Evolutionary conservation across 768 basidiomycete species (phyloP).

Genomic region (Leccinum subgranulosum): DNA sequence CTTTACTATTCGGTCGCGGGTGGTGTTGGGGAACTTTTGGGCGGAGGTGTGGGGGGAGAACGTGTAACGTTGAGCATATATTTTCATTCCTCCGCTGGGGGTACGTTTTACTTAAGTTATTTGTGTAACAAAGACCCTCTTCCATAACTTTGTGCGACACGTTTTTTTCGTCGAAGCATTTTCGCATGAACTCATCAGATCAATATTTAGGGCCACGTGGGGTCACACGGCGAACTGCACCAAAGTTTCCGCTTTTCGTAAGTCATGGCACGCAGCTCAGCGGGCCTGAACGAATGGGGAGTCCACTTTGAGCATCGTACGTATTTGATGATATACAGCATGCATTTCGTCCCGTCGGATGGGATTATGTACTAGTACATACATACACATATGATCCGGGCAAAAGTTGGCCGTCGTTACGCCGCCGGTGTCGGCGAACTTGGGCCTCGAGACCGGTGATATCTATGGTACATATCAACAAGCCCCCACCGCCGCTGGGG

Average conservation of each 20-base stretch:
- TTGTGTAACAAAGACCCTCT: background rate
- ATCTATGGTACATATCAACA: background rate
- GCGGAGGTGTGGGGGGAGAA: background rate
- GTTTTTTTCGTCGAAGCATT: background rate
- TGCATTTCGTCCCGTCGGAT: background rate
- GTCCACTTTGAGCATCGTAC: background rate
- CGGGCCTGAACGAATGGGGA: background rate
- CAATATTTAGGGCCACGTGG: background rate
- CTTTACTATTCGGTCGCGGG: background rate
- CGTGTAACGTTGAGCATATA: background rate
- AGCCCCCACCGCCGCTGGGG: background rate
- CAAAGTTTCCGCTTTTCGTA: background rate
- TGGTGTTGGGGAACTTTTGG: background rate
- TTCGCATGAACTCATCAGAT: background rate
- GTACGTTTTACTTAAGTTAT: background rate
- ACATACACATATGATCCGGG: too few species aligned
- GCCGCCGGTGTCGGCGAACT: background rate
- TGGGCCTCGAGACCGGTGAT: background rate
- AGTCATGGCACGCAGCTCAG: background rate
- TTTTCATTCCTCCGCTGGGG: background rate
- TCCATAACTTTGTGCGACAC: constrained; percentile 2
- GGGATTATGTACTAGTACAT: too few species aligned
- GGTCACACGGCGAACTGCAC: background rate
- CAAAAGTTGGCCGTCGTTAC: background rate
- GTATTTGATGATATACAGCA: background rate